Evolutionary conservation across 768 basidiomycete genomes (phyloP), one percentile per base, ranked within the genome.

Genomic region (Dacryopinax spathularia): DNA sequence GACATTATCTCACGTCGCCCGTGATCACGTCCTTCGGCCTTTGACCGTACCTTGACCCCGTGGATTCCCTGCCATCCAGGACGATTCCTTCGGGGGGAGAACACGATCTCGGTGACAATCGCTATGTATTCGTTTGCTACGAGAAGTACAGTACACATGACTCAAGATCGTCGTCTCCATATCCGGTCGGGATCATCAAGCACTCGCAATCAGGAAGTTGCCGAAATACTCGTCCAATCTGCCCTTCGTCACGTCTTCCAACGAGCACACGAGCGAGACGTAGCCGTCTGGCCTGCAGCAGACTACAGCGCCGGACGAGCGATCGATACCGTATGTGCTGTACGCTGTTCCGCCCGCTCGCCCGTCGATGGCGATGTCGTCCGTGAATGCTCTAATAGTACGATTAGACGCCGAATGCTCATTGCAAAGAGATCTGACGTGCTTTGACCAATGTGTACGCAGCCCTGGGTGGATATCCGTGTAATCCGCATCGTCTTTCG

Each of bases 391-490:
- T 56, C 48, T 56, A 18, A 27, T 18, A 56, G 48, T 44, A 56
- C 15, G 15, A 29, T 9, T 5, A 56, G 18, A 5, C 5, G 48
- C 9, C 4, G 10, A 20, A n/a, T n/a, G n/a, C n/a, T n/a, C n/a
- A n/a, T n/a, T n/a, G n/a, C 6, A 4, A 20, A 56, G 20, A 27
- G 5, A 25, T 7, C 10, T 10, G 5, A 5, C 48, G 48, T 56
- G 84, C 84, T 80, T 84, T 0, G 82, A 79, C 84, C 84, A 85
- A 70, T 85, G 84, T 9, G 77, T 70, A 60, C 81, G 73, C 63
- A 85, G 72, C 9, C 77, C 61, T 37, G 67, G 65, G 1, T 83
- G 83, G 12, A 85, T 66, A 37, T 79, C 78, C 29, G 75, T 79
- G 64, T 78, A 78, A 48, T 73, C 37, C 33, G 43, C 70, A 16